These are phyloP conservation scores for Cercophora samala DNA, from an alignment of 495 filamentous ascomycete genomes.

Conservation along the genomic window DNA sequence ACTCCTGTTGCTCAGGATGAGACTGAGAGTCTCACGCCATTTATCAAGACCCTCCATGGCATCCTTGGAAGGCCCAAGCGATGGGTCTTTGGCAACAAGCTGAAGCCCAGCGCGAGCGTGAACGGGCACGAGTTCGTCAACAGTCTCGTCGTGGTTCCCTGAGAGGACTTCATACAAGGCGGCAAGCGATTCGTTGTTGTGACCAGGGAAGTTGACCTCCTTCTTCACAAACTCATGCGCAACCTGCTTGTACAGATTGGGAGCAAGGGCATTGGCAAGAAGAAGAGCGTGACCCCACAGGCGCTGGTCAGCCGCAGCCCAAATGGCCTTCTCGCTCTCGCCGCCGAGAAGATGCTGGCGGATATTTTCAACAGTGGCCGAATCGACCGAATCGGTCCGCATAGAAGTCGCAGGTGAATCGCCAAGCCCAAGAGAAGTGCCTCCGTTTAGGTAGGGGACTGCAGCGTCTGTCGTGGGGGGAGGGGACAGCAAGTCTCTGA, in stretches of 20 bases:
- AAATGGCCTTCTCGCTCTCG: slow-evolving; percentile 86
- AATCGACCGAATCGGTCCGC: slow-evolving; percentile 61
- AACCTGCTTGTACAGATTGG: slow-evolving; percentile 78
- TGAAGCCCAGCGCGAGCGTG: slow-evolving; percentile 89
- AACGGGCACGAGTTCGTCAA: slow-evolving; percentile 94
- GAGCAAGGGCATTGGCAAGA: slow-evolving; percentile 72
- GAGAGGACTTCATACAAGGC: slow-evolving; percentile 90
- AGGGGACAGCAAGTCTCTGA: slow-evolving; percentile 71
- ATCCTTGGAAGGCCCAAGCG: slow-evolving; percentile 62
- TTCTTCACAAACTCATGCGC: slow-evolving; percentile 89
- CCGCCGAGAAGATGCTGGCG: slow-evolving; percentile 70
- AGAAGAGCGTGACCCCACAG: slow-evolving; percentile 97
- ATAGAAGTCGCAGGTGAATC: slow-evolving; percentile 27
- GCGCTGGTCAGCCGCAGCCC: slow-evolving; percentile 88
- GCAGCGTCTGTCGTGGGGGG: slow-evolving; percentile 27
- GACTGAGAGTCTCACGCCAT: slow-evolving; percentile 85
- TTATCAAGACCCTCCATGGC: slow-evolving; percentile 80
- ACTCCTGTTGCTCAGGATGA: slow-evolving; percentile 85
- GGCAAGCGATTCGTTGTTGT: slow-evolving; percentile 78
- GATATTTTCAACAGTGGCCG: slow-evolving; percentile 63
- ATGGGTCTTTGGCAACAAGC: slow-evolving; percentile 69
- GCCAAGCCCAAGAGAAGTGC: slow-evolving; percentile 24
- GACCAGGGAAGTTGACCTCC: slow-evolving; percentile 75
- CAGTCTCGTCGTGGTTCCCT: slow-evolving; percentile 88
- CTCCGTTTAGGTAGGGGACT: slow-evolving; percentile 36